phyloP scores from a whole-genome alignment of 2,329 filamentous ascomycete species.

The Exophiala dermatitidis region DNA sequence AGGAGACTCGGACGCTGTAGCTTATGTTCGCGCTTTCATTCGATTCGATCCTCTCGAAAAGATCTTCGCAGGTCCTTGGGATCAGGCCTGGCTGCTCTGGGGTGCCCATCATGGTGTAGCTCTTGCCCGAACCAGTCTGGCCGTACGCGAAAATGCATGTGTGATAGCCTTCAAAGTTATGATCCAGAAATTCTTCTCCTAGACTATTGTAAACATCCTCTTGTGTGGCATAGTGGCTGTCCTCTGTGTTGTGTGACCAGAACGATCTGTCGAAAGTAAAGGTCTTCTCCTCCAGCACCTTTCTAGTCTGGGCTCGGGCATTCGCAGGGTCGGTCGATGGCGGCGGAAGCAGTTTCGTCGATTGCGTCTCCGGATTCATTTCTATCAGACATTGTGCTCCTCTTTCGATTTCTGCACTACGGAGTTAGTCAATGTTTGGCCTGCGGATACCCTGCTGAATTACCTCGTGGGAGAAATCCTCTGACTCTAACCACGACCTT shows the following conservation, averaged over 20 bases:
- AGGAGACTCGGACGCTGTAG: conserved; percentile 94
- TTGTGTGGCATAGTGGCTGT: conserved; percentile 83
- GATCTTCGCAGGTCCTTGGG: conserved; percentile 86
- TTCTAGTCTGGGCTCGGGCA: conserved; percentile 58
- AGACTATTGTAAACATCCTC: conserved; percentile 90
- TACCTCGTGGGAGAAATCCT: conserved; percentile 72
- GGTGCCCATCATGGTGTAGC: conserved; percentile 95
- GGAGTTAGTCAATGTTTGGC: conserved; percentile 21
- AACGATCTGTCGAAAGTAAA: conserved; percentile 98
- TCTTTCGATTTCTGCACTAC: conserved; percentile 64
- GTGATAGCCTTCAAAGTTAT: conserved; percentile 99
- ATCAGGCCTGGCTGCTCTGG: conserved; percentile 83
- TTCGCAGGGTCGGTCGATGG: conserved; percentile 43
- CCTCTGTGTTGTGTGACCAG: conserved; percentile 78
- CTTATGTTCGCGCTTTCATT: conserved; percentile 84
- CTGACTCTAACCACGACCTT: conserved; percentile 74
- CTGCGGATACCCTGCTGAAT: background rate
- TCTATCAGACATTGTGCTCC: conserved; percentile 76
- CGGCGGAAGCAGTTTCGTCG: conserved; percentile 71
- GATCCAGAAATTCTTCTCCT: conserved; percentile 93
- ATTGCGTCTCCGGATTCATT: conserved; percentile 84
- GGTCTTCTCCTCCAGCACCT: conserved; percentile 73
- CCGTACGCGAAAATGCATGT: conserved; percentile 99
- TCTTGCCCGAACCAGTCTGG: conserved; percentile 95
- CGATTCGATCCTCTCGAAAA: conserved; percentile 86